Conservation (phyloP, 202 grass and related monocot genomes). For the Hordeum pubiflorum region DNA sequence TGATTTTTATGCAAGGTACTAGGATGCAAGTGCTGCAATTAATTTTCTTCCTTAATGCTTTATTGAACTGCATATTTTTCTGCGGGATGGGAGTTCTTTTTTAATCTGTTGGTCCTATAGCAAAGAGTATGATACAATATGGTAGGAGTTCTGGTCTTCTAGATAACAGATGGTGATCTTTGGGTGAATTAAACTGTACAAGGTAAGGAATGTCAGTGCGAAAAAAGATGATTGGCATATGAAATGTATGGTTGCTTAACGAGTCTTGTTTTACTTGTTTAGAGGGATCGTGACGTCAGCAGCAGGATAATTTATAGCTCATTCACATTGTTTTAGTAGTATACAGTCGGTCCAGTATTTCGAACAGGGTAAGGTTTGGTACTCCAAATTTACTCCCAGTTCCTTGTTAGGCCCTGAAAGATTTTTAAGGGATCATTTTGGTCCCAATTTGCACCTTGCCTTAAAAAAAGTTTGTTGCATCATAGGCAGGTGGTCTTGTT, state of each 20-base stretch:
- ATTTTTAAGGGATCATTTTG: neutral
- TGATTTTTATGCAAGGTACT: constrained; percentile 98
- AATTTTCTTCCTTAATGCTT: neutral
- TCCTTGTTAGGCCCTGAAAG: neutral
- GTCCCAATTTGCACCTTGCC: neutral
- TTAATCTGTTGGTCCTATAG: neutral
- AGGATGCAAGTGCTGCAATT: neutral
- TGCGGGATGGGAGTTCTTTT: neutral
- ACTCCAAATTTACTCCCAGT: neutral
- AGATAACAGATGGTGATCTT: neutral
- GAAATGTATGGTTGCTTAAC: neutral
- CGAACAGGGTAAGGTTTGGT: neutral
- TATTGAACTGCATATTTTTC: neutral
- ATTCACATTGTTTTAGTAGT: neutral
- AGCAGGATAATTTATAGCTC: neutral
- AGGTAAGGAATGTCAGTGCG: neutral
- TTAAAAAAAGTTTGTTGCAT: neutral
- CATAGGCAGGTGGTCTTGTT: neutral
- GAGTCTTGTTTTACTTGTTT: neutral
- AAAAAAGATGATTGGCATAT: neutral
- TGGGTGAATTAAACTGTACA: neutral
- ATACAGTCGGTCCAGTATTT: neutral
- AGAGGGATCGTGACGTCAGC: neutral
- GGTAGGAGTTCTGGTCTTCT: neutral
- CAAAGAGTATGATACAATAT: neutral